Base-by-base conservation (phyloP, 2,329 filamentous ascomycete species). In the Botryotinia narcissicola region DNA sequence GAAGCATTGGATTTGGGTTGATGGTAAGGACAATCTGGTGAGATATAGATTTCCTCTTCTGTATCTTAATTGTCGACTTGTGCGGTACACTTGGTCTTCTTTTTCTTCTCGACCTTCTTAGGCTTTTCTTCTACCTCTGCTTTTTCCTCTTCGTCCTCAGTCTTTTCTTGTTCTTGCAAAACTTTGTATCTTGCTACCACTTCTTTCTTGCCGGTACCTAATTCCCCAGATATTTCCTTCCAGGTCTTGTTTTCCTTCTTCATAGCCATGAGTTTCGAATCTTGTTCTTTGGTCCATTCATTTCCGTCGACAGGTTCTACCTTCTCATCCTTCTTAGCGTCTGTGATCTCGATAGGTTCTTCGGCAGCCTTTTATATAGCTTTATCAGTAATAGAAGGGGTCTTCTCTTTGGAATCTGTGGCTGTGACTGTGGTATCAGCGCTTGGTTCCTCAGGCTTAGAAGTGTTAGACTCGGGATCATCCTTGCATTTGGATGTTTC, bases 281-380 rank as follows among this genome's bases (percentile, higher is more conserved):
- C 79, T 76, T 80, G 75, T n/a, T 75, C 76, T n/a, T 63, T 37
- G 3, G 76, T 79, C 78, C 78, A 80, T 57, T 40, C 72, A n/a
- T 51, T 66, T 40, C 59, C 73, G 12, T 61, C 37, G 3, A 42
- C 63, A 3, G 63, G 44, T 35, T 73, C 54, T 60, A n/a, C 44
- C 40, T 70, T 70, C 10, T 40, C 70, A n/a, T 67, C n/a, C n/a
- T 70, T 63, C 5, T 73, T 54, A 7, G 72, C 54, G 20, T 64
- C n/a, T 42, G 73, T 69, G 12, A 37, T 35, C 10, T 70, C 64
- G 20, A 22, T 10, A 44, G 66, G 10, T 32, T 57, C 40, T 48
- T 57, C 48, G 6, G 35, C 1, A 8, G 3, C 29, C 6, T 57
- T 57, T 4, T 57, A 60, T 4, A 44, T 25, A 57, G 48, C 10